A percentile compares a stretch with the other conserved stretches of the same genome.
Evolutionary conservation across 345 rosid genomes (phyloP).

Genomic region (Eucalyptus guilfoylei): DNA sequence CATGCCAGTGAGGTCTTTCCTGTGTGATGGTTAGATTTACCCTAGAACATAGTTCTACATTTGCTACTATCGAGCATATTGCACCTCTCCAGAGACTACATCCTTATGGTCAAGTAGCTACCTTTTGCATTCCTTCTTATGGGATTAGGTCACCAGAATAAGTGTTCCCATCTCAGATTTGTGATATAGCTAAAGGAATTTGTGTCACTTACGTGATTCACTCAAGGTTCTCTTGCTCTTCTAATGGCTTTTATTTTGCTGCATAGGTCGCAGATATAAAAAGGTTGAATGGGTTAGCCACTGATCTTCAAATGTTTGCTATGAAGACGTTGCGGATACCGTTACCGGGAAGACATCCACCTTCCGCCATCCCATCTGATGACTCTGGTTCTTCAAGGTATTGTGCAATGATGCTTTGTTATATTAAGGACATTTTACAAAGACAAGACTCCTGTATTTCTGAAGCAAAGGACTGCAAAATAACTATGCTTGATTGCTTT

Average conservation of each 20-base stretch:
- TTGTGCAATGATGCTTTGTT: not conserved
- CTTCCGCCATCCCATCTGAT: slow-evolving; percentile 19
- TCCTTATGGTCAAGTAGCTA: not conserved
- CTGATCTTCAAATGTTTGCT: slow-evolving; percentile 78
- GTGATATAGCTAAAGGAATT: not conserved
- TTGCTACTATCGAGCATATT: not conserved
- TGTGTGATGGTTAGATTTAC: not conserved
- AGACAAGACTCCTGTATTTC: not conserved
- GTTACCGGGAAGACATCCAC: slow-evolving; percentile 55
- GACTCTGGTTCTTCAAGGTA: slow-evolving; percentile 24
- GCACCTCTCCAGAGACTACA: not conserved
- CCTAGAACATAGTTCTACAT: not conserved
- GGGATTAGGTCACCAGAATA: not conserved
- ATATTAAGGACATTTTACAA: not conserved
- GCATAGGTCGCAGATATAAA: slow-evolving; percentile 48
- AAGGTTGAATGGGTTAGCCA: slow-evolving; percentile 46
- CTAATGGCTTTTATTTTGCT: not conserved
- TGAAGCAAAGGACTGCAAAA: not conserved
- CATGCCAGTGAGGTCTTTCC: not conserved
- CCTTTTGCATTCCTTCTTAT: not conserved
- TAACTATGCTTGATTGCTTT: not conserved
- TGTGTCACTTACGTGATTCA: not conserved
- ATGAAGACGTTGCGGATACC: slow-evolving; percentile 43
- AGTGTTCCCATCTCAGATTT: not conserved
- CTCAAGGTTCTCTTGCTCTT: not conserved